Percentiles rank a stretch among this genome's conserved stretches.
phyloP scores from a whole-genome alignment of 176 grass and related monocot species.

The Oryza glumipatula region DNA sequence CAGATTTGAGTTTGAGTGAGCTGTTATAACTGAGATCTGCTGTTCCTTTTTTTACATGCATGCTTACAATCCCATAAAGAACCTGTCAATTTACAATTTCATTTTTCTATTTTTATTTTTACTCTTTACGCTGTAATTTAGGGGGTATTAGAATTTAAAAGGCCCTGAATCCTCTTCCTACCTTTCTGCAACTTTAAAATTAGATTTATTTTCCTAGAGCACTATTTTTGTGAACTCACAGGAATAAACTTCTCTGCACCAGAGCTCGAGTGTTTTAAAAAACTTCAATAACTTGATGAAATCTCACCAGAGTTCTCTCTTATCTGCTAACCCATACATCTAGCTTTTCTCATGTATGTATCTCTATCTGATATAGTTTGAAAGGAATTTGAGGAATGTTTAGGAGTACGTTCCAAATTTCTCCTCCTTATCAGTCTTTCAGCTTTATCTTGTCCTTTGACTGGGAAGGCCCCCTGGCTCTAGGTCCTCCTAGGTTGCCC shows the following conservation, averaged over 20 bases:
- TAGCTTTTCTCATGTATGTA: conserved; percentile 17
- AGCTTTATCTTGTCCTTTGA: not conserved
- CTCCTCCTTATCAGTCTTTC: conserved; percentile 1
- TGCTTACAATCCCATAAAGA: not conserved
- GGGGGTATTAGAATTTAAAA: too few relatives aligned
- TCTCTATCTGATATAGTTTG: not conserved
- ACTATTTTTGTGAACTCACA: conserved; percentile 1
- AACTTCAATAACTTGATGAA: not conserved
- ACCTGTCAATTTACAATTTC: not conserved
- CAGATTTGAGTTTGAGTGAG: not conserved
- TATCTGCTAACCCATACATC: not conserved
- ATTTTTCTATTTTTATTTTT: too few relatives aligned
- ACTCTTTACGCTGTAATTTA: too few relatives aligned
- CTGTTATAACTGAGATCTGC: not conserved
- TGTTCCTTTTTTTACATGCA: not conserved
- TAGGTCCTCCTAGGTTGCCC: conserved; percentile 1
- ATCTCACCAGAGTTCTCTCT: not conserved
- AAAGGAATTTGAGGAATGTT: not conserved
- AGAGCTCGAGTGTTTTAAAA: not conserved
- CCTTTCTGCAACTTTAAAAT: not conserved
- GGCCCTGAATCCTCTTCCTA: too few relatives aligned
- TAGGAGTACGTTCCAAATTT: conserved; percentile 2
- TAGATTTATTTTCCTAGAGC: not conserved
- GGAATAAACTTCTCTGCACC: not conserved
- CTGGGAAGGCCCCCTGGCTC: not conserved